A percentile compares a stretch with the other conserved stretches of the same genome.
phyloP scores from a whole-genome alignment of 495 filamentous ascomycete species.

The Aspergillus diversus region DNA sequence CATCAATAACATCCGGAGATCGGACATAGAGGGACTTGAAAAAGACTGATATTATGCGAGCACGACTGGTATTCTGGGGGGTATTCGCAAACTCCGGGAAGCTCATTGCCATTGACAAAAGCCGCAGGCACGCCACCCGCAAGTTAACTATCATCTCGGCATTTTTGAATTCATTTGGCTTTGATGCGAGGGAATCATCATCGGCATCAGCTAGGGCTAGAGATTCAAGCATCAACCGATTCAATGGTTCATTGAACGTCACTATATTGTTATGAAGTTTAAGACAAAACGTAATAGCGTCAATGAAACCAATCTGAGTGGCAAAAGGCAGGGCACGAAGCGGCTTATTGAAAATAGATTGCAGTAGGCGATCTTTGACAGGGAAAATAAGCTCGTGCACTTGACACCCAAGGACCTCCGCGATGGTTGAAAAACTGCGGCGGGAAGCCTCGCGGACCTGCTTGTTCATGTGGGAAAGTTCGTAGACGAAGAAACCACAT shows the following conservation, averaged over 20 bases:
- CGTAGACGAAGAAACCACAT: slow-evolving; percentile 79
- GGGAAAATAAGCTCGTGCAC: slow-evolving; percentile 84
- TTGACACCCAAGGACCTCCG: slow-evolving; percentile 72
- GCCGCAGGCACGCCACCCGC: slow-evolving; percentile 90
- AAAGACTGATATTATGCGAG: slow-evolving; percentile 89
- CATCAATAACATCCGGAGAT: slow-evolving; percentile 87
- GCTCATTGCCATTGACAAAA: slow-evolving; percentile 88
- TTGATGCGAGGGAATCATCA: slow-evolving; percentile 82
- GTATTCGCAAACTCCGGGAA: slow-evolving; percentile 83
- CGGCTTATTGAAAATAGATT: slow-evolving; percentile 92
- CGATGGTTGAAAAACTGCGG: slow-evolving; percentile 77
- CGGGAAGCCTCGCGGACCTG: slow-evolving; percentile 88
- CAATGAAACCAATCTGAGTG: slow-evolving; percentile 95
- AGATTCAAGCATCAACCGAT: slow-evolving; percentile 87
- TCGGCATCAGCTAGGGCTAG: slow-evolving; percentile 90
- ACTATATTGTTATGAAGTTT: slow-evolving; percentile 83
- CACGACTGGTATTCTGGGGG: slow-evolving; percentile 71
- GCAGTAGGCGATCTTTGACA: slow-evolving; percentile 82
- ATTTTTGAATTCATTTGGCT: slow-evolving; percentile 85
- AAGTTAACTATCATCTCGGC: slow-evolving; percentile 88
- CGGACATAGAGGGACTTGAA: slow-evolving; percentile 97
- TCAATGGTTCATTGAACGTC: slow-evolving; percentile 86
- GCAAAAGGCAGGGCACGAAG: slow-evolving; percentile 88
- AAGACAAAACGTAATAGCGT: slow-evolving; percentile 93
- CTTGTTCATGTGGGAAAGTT: slow-evolving; percentile 91